Evolutionary conservation across 495 filamentous ascomycete species (phyloP).

Genomic region (Penicillium paxilli): DNA sequence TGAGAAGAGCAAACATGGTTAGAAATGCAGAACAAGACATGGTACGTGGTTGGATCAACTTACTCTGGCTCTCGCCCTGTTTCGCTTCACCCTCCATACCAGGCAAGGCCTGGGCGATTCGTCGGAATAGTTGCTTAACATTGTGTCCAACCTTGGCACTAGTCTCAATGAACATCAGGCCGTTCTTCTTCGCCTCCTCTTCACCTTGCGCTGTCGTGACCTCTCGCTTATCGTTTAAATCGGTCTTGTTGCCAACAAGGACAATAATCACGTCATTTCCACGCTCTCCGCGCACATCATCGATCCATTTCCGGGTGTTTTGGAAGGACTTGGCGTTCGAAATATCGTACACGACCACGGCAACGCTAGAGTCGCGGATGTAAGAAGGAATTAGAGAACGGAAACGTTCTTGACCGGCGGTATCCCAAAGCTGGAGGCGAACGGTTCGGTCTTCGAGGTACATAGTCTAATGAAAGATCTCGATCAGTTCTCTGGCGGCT

Average conservation of each 20-base stretch:
- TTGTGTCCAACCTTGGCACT: slow-evolving; percentile 98
- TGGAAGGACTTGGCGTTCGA: slow-evolving; percentile 96
- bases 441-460: slow-evolving; percentile 99
- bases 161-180: slow-evolving; percentile 97
- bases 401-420: slow-evolving; percentile 95
- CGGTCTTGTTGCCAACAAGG: slow-evolving; percentile 97
- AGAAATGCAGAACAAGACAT: slow-evolving; percentile 8
- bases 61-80: slow-evolving; percentile 64
- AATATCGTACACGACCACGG: slow-evolving; percentile 98
- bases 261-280: slow-evolving; percentile 99
- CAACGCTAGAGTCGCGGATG: slow-evolving; percentile 95
- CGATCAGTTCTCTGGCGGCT: not conserved
- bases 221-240: slow-evolving; percentile 95
- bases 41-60: slow-evolving; percentile 19
- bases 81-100: slow-evolving; percentile 91
- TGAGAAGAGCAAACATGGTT: slow-evolving; percentile 30
- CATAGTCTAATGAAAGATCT: slow-evolving; percentile 74
- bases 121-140: slow-evolving; percentile 92
- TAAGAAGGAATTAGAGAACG: slow-evolving; percentile 96
- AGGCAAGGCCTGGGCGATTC: slow-evolving; percentile 95
- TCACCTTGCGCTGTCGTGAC: slow-evolving; percentile 93
- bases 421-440: slow-evolving; percentile 97
- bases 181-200: slow-evolving; percentile 97
- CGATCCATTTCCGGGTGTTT: slow-evolving; percentile 98
- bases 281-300: slow-evolving; percentile 93